Percentiles rank a stretch among this genome's conserved stretches.
These are phyloP conservation scores for Venturia pyrina DNA, from an alignment of 2,329 filamentous ascomycete genomes.

Conservation along the genomic window DNA sequence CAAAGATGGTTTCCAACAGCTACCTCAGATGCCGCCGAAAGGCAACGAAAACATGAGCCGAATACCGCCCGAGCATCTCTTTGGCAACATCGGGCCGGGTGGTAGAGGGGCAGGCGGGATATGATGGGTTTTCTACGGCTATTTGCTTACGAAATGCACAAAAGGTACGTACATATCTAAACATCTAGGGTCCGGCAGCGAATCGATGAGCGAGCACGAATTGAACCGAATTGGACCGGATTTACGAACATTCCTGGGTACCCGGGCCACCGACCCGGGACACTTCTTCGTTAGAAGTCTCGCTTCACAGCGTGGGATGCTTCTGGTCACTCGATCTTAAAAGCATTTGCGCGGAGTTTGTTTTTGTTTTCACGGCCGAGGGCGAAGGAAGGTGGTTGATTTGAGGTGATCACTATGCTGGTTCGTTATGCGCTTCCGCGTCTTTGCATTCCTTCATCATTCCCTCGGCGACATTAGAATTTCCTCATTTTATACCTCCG, in stretches of 20 bases:
- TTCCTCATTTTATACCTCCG: not conserved
- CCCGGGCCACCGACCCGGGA: not conserved
- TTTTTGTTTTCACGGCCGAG: not conserved
- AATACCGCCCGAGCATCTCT: constrained; percentile 38
- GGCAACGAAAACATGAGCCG: constrained; percentile 38
- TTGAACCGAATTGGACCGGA: not conserved
- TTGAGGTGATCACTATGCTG: not conserved
- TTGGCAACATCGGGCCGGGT: constrained; percentile 16
- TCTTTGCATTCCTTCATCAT: not conserved
- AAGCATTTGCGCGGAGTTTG: constrained; percentile 1
- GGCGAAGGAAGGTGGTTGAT: not conserved
- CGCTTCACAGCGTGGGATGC: not conserved
- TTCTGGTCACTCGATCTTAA: not conserved
- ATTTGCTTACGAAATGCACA: not conserved
- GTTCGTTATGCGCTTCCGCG: not conserved
- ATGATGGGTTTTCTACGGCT: not conserved
- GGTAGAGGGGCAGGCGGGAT: not conserved
- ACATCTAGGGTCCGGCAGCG: not conserved
- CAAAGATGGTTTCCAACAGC: constrained; percentile 71
- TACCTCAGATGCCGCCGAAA: constrained; percentile 46
- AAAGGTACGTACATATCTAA: not conserved
- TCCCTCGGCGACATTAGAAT: not conserved
- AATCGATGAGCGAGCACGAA: not conserved
- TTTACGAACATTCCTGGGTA: not conserved
- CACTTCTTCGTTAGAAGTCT: not conserved